phyloP scores from a whole-genome alignment of 225 moss, liverwort and hornwort species.

The Pseudoscleropodium purum region DNA sequence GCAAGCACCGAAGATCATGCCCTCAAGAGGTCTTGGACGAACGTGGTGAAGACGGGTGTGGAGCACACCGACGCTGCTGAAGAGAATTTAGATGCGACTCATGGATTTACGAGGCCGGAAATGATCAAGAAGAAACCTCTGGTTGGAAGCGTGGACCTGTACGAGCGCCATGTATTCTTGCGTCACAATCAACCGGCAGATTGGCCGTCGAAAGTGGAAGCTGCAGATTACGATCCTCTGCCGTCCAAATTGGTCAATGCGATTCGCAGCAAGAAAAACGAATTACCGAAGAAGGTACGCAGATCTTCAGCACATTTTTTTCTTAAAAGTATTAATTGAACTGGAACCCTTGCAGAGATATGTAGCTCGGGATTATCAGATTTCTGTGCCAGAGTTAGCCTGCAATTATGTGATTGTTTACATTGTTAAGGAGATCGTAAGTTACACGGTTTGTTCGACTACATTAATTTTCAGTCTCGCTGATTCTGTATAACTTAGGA shows the following conservation, averaged over 20 bases:
- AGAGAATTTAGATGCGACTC: conserved; percentile 20
- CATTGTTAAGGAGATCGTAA: background rate
- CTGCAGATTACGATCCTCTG: conserved; percentile 50
- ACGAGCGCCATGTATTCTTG: conserved; percentile 86
- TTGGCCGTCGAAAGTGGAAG: conserved; percentile 80
- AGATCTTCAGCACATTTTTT: background rate
- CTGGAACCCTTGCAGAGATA: background rate
- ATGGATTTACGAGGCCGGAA: conserved; percentile 77
- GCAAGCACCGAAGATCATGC: conserved; percentile 20
- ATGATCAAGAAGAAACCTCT: conserved; percentile 38
- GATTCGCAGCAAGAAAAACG: conserved; percentile 63
- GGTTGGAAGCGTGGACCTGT: conserved; percentile 69
- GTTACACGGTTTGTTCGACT: background rate
- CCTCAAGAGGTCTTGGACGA: conserved; percentile 10
- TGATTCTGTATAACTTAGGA: background rate
- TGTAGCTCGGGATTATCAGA: background rate
- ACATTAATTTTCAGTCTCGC: background rate
- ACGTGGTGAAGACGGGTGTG: conserved; percentile 21
- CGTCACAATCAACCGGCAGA: conserved; percentile 52
- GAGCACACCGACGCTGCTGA: background rate
- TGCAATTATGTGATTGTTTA: background rate
- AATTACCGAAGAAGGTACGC: conserved; percentile 64
- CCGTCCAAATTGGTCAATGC: conserved; percentile 57
- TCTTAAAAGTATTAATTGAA: background rate
- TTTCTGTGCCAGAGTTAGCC: background rate